These are phyloP conservation scores for Plenodomus biglobosus DNA, from an alignment of 2,329 filamentous ascomycete species.

Conservation along the genomic window DNA sequence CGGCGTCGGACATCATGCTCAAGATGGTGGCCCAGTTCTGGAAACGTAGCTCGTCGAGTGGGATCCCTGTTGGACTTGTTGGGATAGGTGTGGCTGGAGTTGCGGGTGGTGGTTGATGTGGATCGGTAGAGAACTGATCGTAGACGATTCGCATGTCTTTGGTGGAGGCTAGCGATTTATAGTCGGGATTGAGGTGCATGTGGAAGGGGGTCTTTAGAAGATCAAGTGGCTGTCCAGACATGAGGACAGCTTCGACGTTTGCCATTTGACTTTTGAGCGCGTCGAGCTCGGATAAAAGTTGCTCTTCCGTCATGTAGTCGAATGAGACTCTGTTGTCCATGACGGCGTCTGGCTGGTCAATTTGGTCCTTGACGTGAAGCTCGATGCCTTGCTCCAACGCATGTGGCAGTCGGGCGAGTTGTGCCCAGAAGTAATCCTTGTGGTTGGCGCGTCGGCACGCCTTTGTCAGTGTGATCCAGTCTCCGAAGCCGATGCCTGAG, in stretches of 20 bases:
- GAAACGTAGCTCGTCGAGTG: constrained; percentile 51
- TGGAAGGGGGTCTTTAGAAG: constrained; percentile 40
- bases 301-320: constrained; percentile 15
- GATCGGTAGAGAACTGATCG: constrained; percentile 49
- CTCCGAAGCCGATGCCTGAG: constrained; percentile 21
- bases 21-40: constrained; percentile 54
- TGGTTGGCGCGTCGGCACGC: constrained; percentile 32
- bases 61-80: constrained; percentile 44
- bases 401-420: constrained; percentile 29
- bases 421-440: constrained; percentile 26
- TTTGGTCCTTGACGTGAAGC: constrained; percentile 8
- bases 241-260: constrained; percentile 33
- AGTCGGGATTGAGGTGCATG: constrained; percentile 39
- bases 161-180: constrained; percentile 22
- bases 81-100: constrained; percentile 8
- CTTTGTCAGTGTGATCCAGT: constrained; percentile 40
- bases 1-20: constrained; percentile 48
- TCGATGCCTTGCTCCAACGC: constrained; percentile 19
- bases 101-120: constrained; percentile 24
- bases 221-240: constrained; percentile 41
- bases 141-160: constrained; percentile 45
- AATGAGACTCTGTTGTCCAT: neutral
- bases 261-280: constrained; percentile 27
- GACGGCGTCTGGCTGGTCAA: constrained; percentile 7
- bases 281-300: constrained; percentile 21